Conservation (phyloP, 371 early-diverging fungal species). For the Lichtheimia ramosa region DNA sequence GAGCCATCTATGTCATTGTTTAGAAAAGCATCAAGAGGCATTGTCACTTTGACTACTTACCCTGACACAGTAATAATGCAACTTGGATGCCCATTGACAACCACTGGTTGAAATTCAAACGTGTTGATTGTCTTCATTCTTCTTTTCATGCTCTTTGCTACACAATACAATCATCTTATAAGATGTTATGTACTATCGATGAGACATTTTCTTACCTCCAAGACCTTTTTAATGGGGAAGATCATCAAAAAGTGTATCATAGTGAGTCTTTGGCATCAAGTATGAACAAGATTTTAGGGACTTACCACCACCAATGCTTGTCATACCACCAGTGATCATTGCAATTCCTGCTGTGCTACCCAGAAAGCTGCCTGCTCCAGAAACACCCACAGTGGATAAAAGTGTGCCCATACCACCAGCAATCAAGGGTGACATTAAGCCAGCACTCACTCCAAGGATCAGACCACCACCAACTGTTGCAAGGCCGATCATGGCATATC, state of each 20-base stretch:
- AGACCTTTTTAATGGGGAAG: constrained; percentile 7
- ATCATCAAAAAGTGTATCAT: constrained; percentile 19
- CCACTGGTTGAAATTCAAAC: constrained; percentile 79
- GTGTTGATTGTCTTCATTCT: constrained; percentile 82
- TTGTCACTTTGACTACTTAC: constrained; percentile 53
- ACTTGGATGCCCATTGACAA: constrained; percentile 65
- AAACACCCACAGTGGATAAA: constrained; percentile 83
- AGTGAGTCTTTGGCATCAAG: no score
- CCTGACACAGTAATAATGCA: constrained; percentile 88
- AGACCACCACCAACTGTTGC: constrained; percentile 85
- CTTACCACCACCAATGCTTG: constrained; percentile 70
- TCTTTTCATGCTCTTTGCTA: constrained; percentile 70
- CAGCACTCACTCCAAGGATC: constrained; percentile 82
- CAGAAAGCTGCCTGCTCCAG: constrained; percentile 77
- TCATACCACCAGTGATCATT: constrained; percentile 84
- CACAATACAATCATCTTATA: neutral
- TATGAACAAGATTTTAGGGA: neutral
- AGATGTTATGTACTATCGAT: neutral
- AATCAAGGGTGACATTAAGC: constrained; percentile 87
- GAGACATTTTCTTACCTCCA: constrained; percentile 43
- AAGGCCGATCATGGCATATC: constrained; percentile 77
- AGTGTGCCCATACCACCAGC: constrained; percentile 91
- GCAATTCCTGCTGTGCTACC: constrained; percentile 87
- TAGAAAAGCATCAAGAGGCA: neutral
- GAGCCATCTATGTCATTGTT: constrained; percentile 32